Base-by-base conservation (phyloP, 257 asterid genomes). In the Plantago elongata region DNA sequence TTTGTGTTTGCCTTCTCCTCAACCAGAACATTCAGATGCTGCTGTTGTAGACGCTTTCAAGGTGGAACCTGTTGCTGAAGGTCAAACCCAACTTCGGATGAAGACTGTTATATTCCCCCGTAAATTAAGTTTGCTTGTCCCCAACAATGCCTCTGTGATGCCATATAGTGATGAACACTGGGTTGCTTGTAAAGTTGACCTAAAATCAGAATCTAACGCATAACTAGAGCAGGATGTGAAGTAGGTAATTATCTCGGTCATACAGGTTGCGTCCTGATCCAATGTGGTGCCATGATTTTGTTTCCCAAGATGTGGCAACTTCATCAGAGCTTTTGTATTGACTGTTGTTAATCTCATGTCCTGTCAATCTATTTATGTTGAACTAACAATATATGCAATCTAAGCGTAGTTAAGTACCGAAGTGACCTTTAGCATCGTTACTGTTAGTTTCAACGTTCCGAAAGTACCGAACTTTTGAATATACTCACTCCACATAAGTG, bases 81-180 rank as follows among this genome's bases (percentile, higher is more conserved):
- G 46, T 60, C 46, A 34, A 60, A 27, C 16, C 3, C 8, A 10
- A 9, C 16, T 59, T 50, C 34, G 11, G 1, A 16, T 50, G 51
- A 86, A 74, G 78, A 70, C 74, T 12, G 59, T 86, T 27, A 75
- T 84, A 52, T 58, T n/a, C 1, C 78, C 85, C 0, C 76, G 77
- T 40, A 68, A 62, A 15, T 45, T 66, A 9, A 60, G 48, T 38
- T 9, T 70, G 69, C 74, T 67, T 44, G 49, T 71, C 34, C 89
- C 94, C 2, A 67, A 57, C 14, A 42, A 69, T 8, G 84, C 87
- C 42, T 13, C 70, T 5, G 48, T 72, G 55, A 59, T 69, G 83
- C 66, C 86, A 4, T 77, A 18, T 46, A 73, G 85, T 50, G 63
- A 81, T 38, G 75, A 73, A 11, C 42, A 74, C 54, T 86, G 88